Base-by-base conservation (phyloP, 169 alveolate genomes). In the Cryptosporidium viatorum region DNA sequence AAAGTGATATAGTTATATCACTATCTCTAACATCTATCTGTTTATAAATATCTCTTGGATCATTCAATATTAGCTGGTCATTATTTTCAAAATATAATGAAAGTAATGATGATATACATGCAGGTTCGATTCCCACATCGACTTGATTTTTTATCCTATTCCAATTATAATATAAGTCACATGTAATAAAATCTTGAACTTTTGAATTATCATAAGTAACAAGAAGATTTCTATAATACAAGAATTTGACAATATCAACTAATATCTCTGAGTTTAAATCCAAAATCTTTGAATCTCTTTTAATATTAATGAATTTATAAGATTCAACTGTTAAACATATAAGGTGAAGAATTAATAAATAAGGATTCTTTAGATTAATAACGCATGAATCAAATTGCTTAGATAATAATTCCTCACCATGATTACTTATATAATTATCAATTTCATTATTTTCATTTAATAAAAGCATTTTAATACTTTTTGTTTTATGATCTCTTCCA, bases 401-500 rank as follows among this genome's bases (percentile, higher is more conserved):
- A 14, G 71, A 60, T 26, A 80, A 26, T 45, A 80, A 26, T 37
- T 80, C 80, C 0, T 80, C 45, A 3, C 89, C 31, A 12, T 80
- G 80, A 35, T 35, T 41, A 14, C 89, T 80, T 43, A 59, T 62
- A 65, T 80, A 80, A 35, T 62, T 62, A 80, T 80, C 89, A 45
- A 80, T 45, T 45, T 59, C 80, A 62, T 59, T 62, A 41, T 65
- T 80, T 67, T 80, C 89, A 31, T 80, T 65, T 62, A 80, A 48
- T 26, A 80, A 62, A 23, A 80, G 45, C 16, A 80, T 45, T 65
- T 65, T 80, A 12, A 80, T 12, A 37, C 89, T 65, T 65, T 80
- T 65, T n/a, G 65, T 80, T 26, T 41, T 58, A 16, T 37, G 71
- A 43, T 80, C 75, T 65, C 92, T 86, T 18, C 94, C 94, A 75